Evolutionary conservation across 257 asterid species (phyloP).

Genomic region (Solanum microdontum): DNA sequence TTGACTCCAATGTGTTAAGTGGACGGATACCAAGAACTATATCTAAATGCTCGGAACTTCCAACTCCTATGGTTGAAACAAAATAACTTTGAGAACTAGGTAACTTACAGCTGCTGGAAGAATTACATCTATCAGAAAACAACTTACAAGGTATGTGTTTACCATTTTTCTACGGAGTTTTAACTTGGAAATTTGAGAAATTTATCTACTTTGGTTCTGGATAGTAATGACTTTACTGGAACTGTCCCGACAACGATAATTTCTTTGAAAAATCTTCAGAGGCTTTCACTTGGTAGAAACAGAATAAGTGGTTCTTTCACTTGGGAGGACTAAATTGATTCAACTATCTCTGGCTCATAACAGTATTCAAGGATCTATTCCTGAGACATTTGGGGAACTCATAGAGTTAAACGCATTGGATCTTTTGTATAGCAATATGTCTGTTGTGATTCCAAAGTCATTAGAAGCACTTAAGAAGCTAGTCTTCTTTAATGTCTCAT

Average conservation of each 20-base stretch:
- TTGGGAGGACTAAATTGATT: constrained; percentile 7
- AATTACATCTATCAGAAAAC: constrained; percentile 1
- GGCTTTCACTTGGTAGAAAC: not conserved
- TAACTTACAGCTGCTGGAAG: not conserved
- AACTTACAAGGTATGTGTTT: not conserved
- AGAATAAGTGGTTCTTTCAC: constrained; percentile 5
- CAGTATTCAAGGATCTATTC: constrained; percentile 15
- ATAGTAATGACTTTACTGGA: constrained; percentile 10
- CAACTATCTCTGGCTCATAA: constrained; percentile 18
- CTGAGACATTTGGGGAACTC: constrained; percentile 10
- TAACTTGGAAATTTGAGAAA: constrained; percentile 10
- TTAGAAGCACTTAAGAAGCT: not conserved
- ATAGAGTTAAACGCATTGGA: constrained; percentile 8
- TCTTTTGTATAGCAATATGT: constrained; percentile 15
- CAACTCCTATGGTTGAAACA: not conserved
- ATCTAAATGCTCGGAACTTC: not conserved
- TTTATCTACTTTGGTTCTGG: not conserved
- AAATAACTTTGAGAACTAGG: not conserved
- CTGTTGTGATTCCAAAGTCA: constrained; percentile 18
- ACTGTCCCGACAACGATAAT: constrained; percentile 8
- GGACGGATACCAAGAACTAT: not conserved
- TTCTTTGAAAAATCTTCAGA: constrained; percentile 5
- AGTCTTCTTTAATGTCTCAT: not conserved
- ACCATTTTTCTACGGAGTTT: not conserved
- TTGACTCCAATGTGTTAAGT: not conserved